Base-by-base conservation (phyloP, 2,329 filamentous ascomycete species). In the Setomelanomma holmii region DNA sequence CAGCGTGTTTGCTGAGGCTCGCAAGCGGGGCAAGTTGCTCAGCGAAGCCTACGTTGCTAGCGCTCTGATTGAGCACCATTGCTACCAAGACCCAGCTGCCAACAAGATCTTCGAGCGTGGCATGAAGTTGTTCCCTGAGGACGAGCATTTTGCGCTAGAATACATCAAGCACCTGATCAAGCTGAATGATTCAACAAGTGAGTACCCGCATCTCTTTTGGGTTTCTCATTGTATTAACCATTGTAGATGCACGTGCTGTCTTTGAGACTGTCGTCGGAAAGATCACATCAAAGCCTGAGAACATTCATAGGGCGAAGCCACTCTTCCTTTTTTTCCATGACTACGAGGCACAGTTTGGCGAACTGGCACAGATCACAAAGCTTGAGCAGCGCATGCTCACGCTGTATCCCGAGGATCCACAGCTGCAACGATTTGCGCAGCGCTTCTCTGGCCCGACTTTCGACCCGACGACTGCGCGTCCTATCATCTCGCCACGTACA, bases 71-170 rank as follows among this genome's bases (percentile, higher is more conserved):
- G 95, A 99, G 74, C 93, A 95, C 71, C 88, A 96, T 64, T 96
- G 96, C 62, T 99, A 99, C 76, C 95, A 96, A 69, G 95, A 98
- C 66, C 85, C 88, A 0, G 91, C 95, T 0, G 93, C 93, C 1
- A 90, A 89, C 38, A 97, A 95, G 77, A 98, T 99, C 54, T 96
- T 98, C 62, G 95, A 99, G 72, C 89, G 93, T 40, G 95, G 95
- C 17, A 87, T 93, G 58, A 95, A 91, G 69, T 81, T 99, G 11
- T 99, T 98, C 69, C 93, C 93, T 0, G 91, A 96, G 42, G 93
- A 98, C 67, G 93, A 96, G 72, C 83, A 87, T 51, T 98, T 98
- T 76, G 91, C 96, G 58, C 83, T 99, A 45, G 93, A 98, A 75
- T 98, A 99, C 74, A 82, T 99, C 65, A 97, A 96, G 78, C 95